Percentiles rank a stretch among this genome's conserved stretches.
phyloP scores from a whole-genome alignment of 208 protist species.

The Leptomonas seymouri region DNA sequence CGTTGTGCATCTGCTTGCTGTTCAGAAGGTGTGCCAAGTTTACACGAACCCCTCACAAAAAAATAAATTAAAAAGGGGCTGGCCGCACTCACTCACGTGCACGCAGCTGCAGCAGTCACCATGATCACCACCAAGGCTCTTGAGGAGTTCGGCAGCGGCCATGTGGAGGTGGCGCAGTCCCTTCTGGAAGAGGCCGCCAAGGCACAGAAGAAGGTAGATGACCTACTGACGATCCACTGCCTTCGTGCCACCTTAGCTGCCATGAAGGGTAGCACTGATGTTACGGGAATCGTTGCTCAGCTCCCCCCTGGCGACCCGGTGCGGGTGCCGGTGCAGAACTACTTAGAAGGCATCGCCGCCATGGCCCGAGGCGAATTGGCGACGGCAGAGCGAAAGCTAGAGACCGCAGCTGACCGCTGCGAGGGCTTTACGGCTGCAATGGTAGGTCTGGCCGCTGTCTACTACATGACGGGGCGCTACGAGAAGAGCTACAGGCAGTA shows the following conservation, averaged over 20 bases:
- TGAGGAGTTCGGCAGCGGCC: constrained; percentile 54
- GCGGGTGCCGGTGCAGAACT: constrained; percentile 48
- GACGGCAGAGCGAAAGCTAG: constrained; percentile 68
- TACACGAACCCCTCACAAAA: no score
- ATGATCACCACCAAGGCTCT: constrained; percentile 49
- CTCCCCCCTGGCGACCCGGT: constrained; percentile 22
- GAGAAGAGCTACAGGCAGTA: constrained; percentile 78
- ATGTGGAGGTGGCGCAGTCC: constrained; percentile 46
- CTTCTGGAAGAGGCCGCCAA: constrained; percentile 50
- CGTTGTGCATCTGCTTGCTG: no score
- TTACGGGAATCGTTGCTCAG: constrained; percentile 17
- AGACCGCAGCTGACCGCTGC: constrained; percentile 56
- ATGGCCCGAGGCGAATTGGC: constrained; percentile 62
- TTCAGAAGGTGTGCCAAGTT: background rate
- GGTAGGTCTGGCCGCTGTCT: constrained; percentile 72
- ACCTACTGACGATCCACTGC: constrained; percentile 65
- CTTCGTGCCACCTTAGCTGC: constrained; percentile 74
- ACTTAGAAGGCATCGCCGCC: constrained; percentile 75
- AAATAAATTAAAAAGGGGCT: no score
- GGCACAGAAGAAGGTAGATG: constrained; percentile 41
- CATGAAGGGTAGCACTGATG: constrained; percentile 67
- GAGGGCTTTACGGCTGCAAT: constrained; percentile 59
- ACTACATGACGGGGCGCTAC: constrained; percentile 67
- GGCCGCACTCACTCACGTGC: no score
- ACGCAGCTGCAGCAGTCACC: background rate